These are phyloP conservation scores for Syzygium grande DNA, from an alignment of 345 rosid species.

Conservation along the genomic window DNA sequence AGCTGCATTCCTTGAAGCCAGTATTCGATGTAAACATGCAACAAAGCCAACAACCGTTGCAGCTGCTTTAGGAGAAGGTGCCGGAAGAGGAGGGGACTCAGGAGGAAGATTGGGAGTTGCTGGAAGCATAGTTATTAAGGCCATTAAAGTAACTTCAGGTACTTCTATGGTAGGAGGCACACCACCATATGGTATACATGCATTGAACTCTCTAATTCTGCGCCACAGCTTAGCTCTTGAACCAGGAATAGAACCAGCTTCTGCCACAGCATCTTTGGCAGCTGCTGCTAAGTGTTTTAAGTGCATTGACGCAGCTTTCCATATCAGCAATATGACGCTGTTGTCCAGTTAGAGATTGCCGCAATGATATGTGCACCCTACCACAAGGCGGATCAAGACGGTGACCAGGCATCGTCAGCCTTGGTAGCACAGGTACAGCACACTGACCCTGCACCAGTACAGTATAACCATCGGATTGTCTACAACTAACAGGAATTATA, in stretches of 20 bases:
- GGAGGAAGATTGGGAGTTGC: conserved; percentile 87
- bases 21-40: conserved; percentile 88
- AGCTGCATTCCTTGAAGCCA: conserved; percentile 89
- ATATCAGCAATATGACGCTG: conserved; percentile 50
- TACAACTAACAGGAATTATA: not conserved
- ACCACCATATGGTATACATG: conserved; percentile 80
- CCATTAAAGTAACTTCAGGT: conserved; percentile 97
- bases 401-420: conserved; percentile 99
- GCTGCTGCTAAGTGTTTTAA: conserved; percentile 93
- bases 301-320: conserved; percentile 74
- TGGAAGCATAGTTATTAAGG: conserved; percentile 97
- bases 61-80: conserved; percentile 99
- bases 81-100: conserved; percentile 94
- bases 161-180: conserved; percentile 80
- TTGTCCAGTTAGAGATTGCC: conserved; percentile 18
- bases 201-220: conserved; percentile 98
- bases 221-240: conserved; percentile 97
- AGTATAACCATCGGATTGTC: not conserved
- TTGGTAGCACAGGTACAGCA: conserved; percentile 80
- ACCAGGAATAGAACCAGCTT: conserved; percentile 95
- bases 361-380: conserved; percentile 49
- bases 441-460: conserved; percentile 57
- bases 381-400: conserved; percentile 98
- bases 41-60: conserved; percentile 96
- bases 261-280: conserved; percentile 98